Conservation (phyloP, 2,329 filamentous ascomycete genomes). For the Ophiosphaerella korrae region DNA sequence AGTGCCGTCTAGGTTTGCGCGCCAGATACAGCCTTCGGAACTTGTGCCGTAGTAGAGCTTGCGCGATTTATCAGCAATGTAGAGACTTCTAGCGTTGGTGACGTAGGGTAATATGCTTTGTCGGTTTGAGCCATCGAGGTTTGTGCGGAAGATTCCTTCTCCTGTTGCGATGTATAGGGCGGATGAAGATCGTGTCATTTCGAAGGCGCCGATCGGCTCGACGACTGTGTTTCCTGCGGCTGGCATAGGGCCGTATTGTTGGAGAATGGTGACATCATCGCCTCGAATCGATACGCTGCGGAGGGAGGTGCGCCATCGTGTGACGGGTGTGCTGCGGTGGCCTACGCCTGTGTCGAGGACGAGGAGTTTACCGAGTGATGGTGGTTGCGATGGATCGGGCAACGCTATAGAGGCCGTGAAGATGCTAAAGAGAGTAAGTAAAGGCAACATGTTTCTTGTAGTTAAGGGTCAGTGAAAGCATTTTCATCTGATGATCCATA, state of each 20-base stretch:
- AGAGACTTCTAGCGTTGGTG: slow-evolving; percentile 4
- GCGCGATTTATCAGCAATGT: slow-evolving; percentile 7
- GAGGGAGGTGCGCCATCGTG: slow-evolving; percentile 18
- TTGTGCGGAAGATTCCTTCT: slow-evolving; percentile 13
- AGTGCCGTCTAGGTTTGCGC: slow-evolving; percentile 12
- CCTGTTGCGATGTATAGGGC: slow-evolving; percentile 13
- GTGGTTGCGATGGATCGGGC: neutral
- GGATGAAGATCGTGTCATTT: slow-evolving; percentile 8
- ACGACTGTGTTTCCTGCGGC: neutral
- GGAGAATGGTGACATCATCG: slow-evolving; percentile 10
- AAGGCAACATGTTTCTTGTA: slow-evolving; percentile 3
- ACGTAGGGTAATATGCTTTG: slow-evolving; percentile 2
- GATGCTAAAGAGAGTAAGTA: neutral
- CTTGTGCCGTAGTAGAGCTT: slow-evolving; percentile 16
- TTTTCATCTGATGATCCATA: neutral
- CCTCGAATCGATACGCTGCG: slow-evolving; percentile 13
- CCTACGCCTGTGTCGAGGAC: slow-evolving; percentile 20
- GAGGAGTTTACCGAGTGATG: slow-evolving; percentile 1
- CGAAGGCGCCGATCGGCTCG: slow-evolving; percentile 7
- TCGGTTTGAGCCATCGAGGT: slow-evolving; percentile 7
- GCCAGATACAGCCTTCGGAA: slow-evolving; percentile 9
- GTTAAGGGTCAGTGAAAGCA: neutral
- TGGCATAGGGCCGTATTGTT: slow-evolving; percentile 8
- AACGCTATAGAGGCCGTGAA: slow-evolving; percentile 1
- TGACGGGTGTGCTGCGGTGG: slow-evolving; percentile 14